Percentiles rank a stretch among this genome's conserved stretches.
Conservation (phyloP, 805 yeast species). For the Saccharomycopsis guyanensis region DNA sequence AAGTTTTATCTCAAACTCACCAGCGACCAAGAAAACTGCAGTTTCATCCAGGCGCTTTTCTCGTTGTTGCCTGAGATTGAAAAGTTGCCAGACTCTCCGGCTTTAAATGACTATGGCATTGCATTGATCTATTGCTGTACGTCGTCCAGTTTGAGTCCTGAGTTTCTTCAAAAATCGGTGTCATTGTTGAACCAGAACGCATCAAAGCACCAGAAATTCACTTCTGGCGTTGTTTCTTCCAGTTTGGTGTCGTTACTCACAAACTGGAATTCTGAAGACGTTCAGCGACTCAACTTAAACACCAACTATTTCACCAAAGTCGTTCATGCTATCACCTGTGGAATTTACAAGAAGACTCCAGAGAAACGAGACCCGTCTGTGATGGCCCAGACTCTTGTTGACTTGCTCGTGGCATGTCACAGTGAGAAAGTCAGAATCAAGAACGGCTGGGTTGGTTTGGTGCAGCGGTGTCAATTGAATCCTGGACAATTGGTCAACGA, state of each 20-base stretch:
- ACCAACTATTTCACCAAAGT: conserved; percentile 31
- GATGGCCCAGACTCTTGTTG: conserved; percentile 30
- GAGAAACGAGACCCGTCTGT: conserved; percentile 22
- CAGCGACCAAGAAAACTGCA: conserved; percentile 37
- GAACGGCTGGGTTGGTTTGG: conserved; percentile 74
- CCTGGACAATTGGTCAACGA: conserved; percentile 49
- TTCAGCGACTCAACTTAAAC: conserved; percentile 24
- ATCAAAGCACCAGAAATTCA: neutral
- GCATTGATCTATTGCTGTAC: conserved; percentile 7
- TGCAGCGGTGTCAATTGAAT: conserved; percentile 51
- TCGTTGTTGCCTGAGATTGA: conserved; percentile 19
- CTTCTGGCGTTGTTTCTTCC: neutral
- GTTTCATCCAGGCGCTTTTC: conserved; percentile 45
- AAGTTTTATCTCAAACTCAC: conserved; percentile 45
- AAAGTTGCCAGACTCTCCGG: conserved; percentile 14
- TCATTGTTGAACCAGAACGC: neutral
- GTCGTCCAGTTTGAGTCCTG: conserved; percentile 2
- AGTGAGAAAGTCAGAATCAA: conserved; percentile 31
- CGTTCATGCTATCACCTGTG: conserved; percentile 32
- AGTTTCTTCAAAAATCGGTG: neutral
- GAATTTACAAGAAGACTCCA: neutral
- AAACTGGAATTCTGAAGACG: conserved; percentile 10
- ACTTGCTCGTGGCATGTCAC: conserved; percentile 39
- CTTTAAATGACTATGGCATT: conserved; percentile 11
- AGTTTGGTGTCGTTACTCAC: neutral